These are phyloP conservation scores for Colletotrichum lupini DNA, from an alignment of 2,329 filamentous ascomycete genomes.

Conservation along the genomic window DNA sequence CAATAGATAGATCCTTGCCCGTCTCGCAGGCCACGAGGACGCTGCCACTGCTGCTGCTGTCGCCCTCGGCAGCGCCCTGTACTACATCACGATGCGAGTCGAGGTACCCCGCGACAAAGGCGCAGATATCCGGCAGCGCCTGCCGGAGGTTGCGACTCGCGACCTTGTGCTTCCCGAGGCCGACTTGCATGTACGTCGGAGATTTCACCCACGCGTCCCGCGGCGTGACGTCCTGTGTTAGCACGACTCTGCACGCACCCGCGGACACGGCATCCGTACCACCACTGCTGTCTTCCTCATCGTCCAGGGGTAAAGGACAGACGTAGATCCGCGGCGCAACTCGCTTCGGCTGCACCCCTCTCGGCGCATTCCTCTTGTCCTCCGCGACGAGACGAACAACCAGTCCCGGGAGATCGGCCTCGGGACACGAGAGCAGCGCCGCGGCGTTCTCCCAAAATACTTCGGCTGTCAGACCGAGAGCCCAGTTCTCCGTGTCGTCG, in stretches of 20 bases:
- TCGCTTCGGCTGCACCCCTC: constrained; percentile 35
- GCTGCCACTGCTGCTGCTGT: background rate
- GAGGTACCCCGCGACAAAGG: constrained; percentile 61
- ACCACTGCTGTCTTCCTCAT: background rate
- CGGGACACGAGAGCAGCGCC: constrained; percentile 69
- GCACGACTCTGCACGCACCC: constrained; percentile 52
- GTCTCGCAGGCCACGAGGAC: constrained; percentile 77
- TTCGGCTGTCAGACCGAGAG: constrained; percentile 78
- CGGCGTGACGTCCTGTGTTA: constrained; percentile 56
- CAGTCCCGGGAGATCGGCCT: constrained; percentile 69
- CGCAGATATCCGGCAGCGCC: constrained; percentile 72
- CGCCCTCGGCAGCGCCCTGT: background rate
- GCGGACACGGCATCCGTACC: background rate
- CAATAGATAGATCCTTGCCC: constrained; percentile 84
- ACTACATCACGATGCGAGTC: constrained; percentile 5
- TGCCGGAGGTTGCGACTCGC: constrained; percentile 86
- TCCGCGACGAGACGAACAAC: constrained; percentile 58
- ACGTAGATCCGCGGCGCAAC: constrained; percentile 53
- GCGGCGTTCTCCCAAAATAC: constrained; percentile 82
- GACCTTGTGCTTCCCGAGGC: constrained; percentile 77
- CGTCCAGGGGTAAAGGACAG: constrained; percentile 44
- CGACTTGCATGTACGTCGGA: constrained; percentile 63
- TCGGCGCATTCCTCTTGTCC: constrained; percentile 31
- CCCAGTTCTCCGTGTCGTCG: constrained; percentile 96
- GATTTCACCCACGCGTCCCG: constrained; percentile 53